These are phyloP conservation scores for Zygoascus ofunaensis DNA, from an alignment of 805 yeast genomes.

Conservation along the genomic window DNA sequence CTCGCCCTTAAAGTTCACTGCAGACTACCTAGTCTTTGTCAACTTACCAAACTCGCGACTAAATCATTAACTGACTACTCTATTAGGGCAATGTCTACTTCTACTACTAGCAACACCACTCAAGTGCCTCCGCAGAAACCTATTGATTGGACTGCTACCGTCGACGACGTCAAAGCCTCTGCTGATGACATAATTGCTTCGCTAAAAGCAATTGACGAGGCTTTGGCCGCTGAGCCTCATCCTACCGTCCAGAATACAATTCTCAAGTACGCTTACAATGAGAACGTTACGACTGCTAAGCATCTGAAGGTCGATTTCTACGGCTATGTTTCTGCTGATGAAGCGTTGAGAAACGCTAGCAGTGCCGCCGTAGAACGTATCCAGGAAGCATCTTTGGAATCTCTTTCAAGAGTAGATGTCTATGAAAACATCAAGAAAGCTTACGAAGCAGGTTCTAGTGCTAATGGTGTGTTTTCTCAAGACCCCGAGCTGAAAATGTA, in stretches of 20 bases:
- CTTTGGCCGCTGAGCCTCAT: conserved; percentile 38
- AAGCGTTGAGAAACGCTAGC: conserved; percentile 64
- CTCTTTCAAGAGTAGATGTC: conserved; percentile 57
- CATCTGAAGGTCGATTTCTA: conserved; percentile 53
- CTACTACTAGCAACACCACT: conserved; percentile 2
- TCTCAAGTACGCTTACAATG: conserved; percentile 41
- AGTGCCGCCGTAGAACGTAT: conserved; percentile 50
- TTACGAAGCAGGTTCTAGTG: conserved; percentile 25
- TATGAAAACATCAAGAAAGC: conserved; percentile 50
- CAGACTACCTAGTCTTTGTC: neutral
- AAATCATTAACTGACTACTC: neutral
- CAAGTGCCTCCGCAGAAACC: conserved; percentile 15
- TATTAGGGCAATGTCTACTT: conserved; percentile 6
- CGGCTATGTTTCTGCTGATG: conserved; percentile 59
- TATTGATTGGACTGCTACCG: conserved; percentile 54
- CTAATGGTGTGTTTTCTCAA: conserved; percentile 22
- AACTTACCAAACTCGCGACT: no score
- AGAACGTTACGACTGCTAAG: conserved; percentile 39
- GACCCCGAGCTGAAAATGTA: conserved; percentile 48
- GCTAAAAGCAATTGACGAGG: conserved; percentile 42
- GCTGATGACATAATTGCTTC: conserved; percentile 39
- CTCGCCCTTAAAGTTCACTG: neutral
- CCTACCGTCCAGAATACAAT: conserved; percentile 53
- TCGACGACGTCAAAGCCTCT: conserved; percentile 37
- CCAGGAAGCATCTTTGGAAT: conserved; percentile 52